Evolutionary conservation across 495 filamentous ascomycete species (phyloP).

Genomic region (Hyaloscypha bicolor): DNA sequence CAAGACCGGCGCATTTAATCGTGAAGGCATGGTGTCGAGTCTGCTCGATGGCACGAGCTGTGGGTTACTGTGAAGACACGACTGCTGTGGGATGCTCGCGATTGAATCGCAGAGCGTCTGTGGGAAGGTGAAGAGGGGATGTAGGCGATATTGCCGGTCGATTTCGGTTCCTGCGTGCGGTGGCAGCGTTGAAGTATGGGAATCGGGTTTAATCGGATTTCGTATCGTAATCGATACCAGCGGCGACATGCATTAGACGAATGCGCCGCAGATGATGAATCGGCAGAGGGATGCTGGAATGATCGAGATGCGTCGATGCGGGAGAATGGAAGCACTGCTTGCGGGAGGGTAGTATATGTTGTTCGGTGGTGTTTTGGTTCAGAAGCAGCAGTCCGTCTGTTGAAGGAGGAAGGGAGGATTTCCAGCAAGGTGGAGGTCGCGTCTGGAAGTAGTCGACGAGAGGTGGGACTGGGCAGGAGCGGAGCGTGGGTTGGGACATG

Average conservation of each 20-base stretch:
- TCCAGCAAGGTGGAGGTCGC: not conserved
- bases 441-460: not conserved
- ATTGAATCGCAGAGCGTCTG: conserved; percentile 29
- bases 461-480: not conserved
- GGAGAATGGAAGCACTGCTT: not conserved
- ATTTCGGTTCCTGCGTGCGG: not conserved
- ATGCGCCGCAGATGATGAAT: conserved; percentile 4
- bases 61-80: conserved; percentile 24
- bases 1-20: conserved; percentile 71
- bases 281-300: not conserved
- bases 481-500: not conserved
- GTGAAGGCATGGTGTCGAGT: conserved; percentile 53
- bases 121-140: not conserved
- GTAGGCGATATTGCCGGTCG: conserved; percentile 14
- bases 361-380: not conserved
- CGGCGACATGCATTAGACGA: conserved; percentile 23
- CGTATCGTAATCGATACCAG: conserved; percentile 33
- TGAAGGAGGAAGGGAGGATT: conserved; percentile 1
- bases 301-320: conserved; percentile 6
- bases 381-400: conserved; percentile 4
- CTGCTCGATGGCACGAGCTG: conserved; percentile 35
- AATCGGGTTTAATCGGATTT: conserved; percentile 33
- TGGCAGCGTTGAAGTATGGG: not conserved
- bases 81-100: conserved; percentile 31
- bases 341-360: not conserved